Evolutionary conservation across 1,284 basidiomycete species (phyloP), one percentile per base, ranked within the genome.

Genomic region (Cystobasidiaceae sp.): DNA sequence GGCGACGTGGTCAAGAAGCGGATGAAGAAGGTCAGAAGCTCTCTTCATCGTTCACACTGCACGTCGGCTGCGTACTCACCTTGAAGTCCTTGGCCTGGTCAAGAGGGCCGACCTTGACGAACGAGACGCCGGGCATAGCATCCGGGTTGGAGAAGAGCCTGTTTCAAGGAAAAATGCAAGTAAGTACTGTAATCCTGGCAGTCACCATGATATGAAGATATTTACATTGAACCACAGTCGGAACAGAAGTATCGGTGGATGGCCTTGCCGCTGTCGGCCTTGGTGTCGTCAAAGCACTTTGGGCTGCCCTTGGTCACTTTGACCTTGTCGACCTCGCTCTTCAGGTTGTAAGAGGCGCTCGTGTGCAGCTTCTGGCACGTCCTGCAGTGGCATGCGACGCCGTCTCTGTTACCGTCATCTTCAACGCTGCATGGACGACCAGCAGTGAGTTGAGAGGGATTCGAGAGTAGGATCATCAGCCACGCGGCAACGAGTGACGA

Each of bases 241-340:
- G 49, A 56, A 32, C 67, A 68, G 50, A 68, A 68, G 56, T 51
- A 48, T 15, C 67, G 48, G n/a, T 65, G 44, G 25, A 68, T 68
- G 15, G 62, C 50, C 17, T 54, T 65, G 55, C 67, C 67, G 19
- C 46, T 48, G 33, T 68, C 67, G 19, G 67, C 39, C 41, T 65
- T 65, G 21, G 17, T 49, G 49, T 68, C 67, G 34, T 60, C 49
- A 45, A 27, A 68, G 21, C 39, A n/a, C 43, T 46, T 52, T 21
- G 67, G 50, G 4, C 23, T 55, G n/a, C 67, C 67, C 37, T 68
- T 68, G 51, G 45, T 65, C 28, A 68, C 54, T 33, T 65, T 57
- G 56, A 65, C 52, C 34, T 61, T 60, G 56, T 45, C 45, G 25
- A 57, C 27, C 25, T 39, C 45, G 27, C 48, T 54, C 37, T 49